A percentile compares a stretch with the other conserved stretches of the same genome.
Conservation (phyloP, 225 moss, liverwort and hornwort species). For the Physcomitrium patens region DNA sequence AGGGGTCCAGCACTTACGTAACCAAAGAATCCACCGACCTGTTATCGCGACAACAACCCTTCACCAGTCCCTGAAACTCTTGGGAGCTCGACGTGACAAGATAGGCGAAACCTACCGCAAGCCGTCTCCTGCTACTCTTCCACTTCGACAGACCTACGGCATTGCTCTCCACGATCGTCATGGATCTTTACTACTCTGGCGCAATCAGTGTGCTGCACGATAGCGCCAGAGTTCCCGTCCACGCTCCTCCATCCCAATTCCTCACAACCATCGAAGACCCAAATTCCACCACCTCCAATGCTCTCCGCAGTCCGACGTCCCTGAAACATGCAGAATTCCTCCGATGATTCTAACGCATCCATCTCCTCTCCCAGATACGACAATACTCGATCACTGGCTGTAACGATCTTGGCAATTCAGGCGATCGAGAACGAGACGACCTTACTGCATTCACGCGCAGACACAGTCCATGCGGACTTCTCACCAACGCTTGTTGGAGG, state of each 20-base stretch:
- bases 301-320: background rate
- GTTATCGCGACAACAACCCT: slow-evolving; percentile 91
- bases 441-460: too few relatives aligned
- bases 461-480: too few relatives aligned
- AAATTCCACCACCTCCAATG: background rate
- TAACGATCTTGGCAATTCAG: too few relatives aligned
- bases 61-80: slow-evolving; percentile 72
- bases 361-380: too few relatives aligned
- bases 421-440: too few relatives aligned
- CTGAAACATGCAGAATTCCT: too few relatives aligned
- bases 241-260: slow-evolving; percentile 5
- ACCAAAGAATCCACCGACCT: slow-evolving; percentile 73
- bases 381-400: too few relatives aligned
- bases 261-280: background rate
- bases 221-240: background rate
- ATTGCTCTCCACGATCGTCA: slow-evolving; percentile 8
- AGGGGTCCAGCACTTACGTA: slow-evolving; percentile 54
- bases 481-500: too few relatives aligned
- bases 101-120: slow-evolving; percentile 21
- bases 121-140: background rate
- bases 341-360: too few relatives aligned
- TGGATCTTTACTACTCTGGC: background rate
- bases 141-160: background rate
- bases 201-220: background rate
- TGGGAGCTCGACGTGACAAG: slow-evolving; percentile 1